Percentiles rank a stretch among this genome's conserved stretches.
Conservation (phyloP, 139 green algal genomes). For the Eudorina sp. region DNA sequence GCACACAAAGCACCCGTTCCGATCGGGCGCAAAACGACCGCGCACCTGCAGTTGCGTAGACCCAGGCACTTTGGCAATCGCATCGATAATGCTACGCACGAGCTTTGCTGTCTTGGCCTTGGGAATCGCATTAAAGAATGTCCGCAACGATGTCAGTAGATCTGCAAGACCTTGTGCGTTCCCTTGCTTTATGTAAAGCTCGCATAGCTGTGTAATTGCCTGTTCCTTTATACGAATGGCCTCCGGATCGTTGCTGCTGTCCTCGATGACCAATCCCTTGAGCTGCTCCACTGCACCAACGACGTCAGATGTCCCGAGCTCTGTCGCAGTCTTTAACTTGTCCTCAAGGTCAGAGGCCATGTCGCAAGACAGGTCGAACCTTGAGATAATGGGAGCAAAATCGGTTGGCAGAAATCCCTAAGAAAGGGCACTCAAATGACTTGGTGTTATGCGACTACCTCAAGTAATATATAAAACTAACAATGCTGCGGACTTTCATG, state of each 20-base stretch:
- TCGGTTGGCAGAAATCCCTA: no score
- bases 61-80: conserved; percentile 90
- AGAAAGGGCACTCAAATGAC: no score
- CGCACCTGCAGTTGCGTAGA: conserved; percentile 90
- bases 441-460: no score
- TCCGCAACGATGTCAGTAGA: conserved; percentile 90
- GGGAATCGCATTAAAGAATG: conserved; percentile 90
- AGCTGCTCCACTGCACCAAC: conserved; percentile 16
- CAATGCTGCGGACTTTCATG: no score
- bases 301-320: conserved; percentile 29
- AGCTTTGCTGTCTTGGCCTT: conserved; percentile 99
- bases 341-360: conserved; percentile 28
- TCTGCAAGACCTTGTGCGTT: conserved; percentile 79
- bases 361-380: no score
- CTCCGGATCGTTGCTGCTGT: conserved; percentile 74
- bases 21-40: no score
- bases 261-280: conserved; percentile 62
- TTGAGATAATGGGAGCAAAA: no score
- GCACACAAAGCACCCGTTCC: no score
- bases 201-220: conserved; percentile 75
- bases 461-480: no score
- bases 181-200: conserved; percentile 79
- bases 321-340: conserved; percentile 18
- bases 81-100: conserved; percentile 95
- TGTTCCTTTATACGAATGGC: conserved; percentile 87